These are phyloP conservation scores for Phytophthora parvispora DNA, from an alignment of 352 stramenopile genomes.

Conservation along the genomic window DNA sequence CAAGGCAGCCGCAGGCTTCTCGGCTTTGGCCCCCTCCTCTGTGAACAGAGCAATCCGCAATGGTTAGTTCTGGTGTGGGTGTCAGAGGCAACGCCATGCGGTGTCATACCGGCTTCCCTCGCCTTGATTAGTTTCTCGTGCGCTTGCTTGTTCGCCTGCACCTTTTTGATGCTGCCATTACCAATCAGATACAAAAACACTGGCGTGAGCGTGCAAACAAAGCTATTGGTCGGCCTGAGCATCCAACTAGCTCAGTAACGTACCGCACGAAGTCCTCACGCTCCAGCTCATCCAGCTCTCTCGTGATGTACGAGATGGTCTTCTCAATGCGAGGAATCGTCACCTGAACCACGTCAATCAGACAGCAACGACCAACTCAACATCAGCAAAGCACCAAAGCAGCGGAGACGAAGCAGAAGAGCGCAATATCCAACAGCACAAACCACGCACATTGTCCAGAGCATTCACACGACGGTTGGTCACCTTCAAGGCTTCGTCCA, in stretches of 20 bases:
- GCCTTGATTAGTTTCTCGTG: constrained; percentile 78
- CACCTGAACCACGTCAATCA: constrained; percentile 64
- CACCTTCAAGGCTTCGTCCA: constrained; percentile 99
- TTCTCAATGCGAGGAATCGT: constrained; percentile 99
- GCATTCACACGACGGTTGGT: constrained; percentile 99
- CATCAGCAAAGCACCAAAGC: constrained; percentile 1
- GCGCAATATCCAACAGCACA: neutral
- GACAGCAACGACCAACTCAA: neutral
- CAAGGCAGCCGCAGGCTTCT: constrained; percentile 19
- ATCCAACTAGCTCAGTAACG: constrained; percentile 1
- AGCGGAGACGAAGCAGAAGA: neutral
- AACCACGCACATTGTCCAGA: constrained; percentile 95
- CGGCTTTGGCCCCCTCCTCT: constrained; percentile 16
- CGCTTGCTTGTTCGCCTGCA: constrained; percentile 98
- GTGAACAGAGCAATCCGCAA: neutral
- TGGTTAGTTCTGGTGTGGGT: neutral
- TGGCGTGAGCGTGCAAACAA: neutral
- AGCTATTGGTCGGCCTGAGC: neutral
- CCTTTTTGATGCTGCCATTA: constrained; percentile 96
- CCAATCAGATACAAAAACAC: neutral
- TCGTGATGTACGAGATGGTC: constrained; percentile 98
- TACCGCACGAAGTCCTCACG: constrained; percentile 96
- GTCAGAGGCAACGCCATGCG: neutral
- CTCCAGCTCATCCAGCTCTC: constrained; percentile 99
- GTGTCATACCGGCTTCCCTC: constrained; percentile 63